A percentile compares a stretch with the other conserved stretches of the same genome.
phyloP scores from a whole-genome alignment of 2,329 filamentous ascomycete genomes.

The Aspergillus oerlinghausenensis region DNA sequence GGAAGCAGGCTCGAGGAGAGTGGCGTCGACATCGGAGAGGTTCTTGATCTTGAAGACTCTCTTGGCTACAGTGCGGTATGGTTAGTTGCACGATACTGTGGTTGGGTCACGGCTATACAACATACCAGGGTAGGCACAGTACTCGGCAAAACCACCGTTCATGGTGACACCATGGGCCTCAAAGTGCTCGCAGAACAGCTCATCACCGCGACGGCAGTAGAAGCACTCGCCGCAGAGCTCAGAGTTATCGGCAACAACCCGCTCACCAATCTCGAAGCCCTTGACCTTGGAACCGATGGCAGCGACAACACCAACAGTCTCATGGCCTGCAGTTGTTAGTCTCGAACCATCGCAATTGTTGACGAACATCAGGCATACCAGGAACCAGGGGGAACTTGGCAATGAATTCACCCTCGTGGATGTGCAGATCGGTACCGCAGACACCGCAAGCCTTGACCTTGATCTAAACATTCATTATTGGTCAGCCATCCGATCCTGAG shows the following conservation, averaged over 20 bases:
- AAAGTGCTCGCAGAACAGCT: constrained; percentile 65
- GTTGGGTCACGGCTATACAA: not conserved
- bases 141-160: constrained; percentile 69
- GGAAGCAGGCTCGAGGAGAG: constrained; percentile 65
- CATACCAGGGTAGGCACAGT: constrained; percentile 50
- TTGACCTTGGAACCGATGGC: constrained; percentile 56
- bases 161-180: constrained; percentile 56
- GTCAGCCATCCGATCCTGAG: not conserved
- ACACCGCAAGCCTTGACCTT: constrained; percentile 66
- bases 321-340: constrained; percentile 48
- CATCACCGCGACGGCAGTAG: constrained; percentile 66
- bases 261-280: constrained; percentile 58
- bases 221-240: constrained; percentile 68
- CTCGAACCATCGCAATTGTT: not conserved
- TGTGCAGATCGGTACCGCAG: constrained; percentile 52
- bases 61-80: constrained; percentile 32
- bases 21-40: constrained; percentile 63
- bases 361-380: constrained; percentile 18
- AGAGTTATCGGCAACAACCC: constrained; percentile 53
- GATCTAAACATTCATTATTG: constrained; percentile 37
- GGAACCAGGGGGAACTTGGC: constrained; percentile 62
- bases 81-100: not conserved
- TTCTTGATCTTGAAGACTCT: constrained; percentile 65
- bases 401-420: constrained; percentile 64
- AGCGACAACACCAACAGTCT: constrained; percentile 63